Percentiles rank a stretch among this genome's conserved stretches.
These are phyloP conservation scores for Hanseniaspora singularis DNA, from an alignment of 805 yeast species.

Conservation along the genomic window DNA sequence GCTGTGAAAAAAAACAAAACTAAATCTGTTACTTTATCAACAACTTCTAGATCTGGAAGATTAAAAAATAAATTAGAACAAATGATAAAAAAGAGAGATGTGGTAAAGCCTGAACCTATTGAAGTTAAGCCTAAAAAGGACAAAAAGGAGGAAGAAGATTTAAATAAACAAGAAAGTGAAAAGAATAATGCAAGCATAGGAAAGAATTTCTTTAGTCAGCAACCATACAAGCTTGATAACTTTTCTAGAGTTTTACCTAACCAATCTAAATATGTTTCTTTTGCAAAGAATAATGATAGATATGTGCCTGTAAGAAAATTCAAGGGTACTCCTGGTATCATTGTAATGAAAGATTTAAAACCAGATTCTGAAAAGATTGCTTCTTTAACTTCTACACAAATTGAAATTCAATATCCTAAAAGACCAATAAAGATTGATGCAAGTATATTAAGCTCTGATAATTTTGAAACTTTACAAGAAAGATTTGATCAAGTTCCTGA, in stretches of 20 bases:
- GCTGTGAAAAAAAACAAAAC: constrained; percentile 79
- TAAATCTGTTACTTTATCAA: constrained; percentile 85
- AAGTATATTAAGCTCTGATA: constrained; percentile 18
- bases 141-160: constrained; percentile 41
- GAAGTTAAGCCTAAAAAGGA: constrained; percentile 43
- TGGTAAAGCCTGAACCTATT: constrained; percentile 68
- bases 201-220: constrained; percentile 44
- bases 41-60: constrained; percentile 66
- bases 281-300: constrained; percentile 52
- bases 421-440: constrained; percentile 27
- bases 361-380: constrained; percentile 59
- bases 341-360: constrained; percentile 52
- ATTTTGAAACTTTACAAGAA: constrained; percentile 18
- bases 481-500: constrained; percentile 19
- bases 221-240: constrained; percentile 61
- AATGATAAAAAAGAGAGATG: constrained; percentile 14
- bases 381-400: neutral
- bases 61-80: constrained; percentile 11
- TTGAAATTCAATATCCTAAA: constrained; percentile 19
- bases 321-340: constrained; percentile 56
- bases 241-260: constrained; percentile 81
- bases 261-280: constrained; percentile 73
- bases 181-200: constrained; percentile 26
- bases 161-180: constrained; percentile 23
- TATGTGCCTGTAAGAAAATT: constrained; percentile 74